Evolutionary conservation across 345 rosid species (phyloP).

Genomic region (Rhodamnia rubescens): DNA sequence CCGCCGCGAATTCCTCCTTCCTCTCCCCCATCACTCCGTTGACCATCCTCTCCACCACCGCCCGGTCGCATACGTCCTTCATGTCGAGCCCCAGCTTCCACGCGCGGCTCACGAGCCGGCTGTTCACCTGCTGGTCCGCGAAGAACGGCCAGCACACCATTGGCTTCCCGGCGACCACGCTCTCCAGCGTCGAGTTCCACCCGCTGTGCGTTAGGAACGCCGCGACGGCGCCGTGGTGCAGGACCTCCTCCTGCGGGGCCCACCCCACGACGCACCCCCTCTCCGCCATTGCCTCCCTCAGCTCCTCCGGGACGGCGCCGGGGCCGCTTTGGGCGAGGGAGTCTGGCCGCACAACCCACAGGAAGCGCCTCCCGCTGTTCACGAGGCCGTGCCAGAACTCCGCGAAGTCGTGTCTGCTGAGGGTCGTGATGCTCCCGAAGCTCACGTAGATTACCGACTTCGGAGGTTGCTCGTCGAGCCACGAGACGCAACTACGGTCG

Average conservation of each 20-base stretch:
- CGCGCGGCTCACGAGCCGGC: conserved; percentile 38
- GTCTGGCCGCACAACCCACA: conserved; percentile 31
- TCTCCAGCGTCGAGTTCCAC: conserved; percentile 79
- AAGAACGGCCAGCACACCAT: conserved; percentile 66
- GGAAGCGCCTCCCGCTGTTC: conserved; percentile 21
- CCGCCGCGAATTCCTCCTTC: conserved; percentile 22
- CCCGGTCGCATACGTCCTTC: conserved; percentile 48
- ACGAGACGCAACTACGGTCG: conserved; percentile 21
- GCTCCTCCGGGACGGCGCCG: conserved; percentile 4
- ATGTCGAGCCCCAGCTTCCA: conserved; percentile 67
- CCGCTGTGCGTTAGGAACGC: conserved; percentile 65
- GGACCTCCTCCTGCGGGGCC: conserved; percentile 39
- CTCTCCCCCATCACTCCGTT: conserved; percentile 44
- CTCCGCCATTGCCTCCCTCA: background rate
- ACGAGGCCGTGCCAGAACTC: conserved; percentile 37
- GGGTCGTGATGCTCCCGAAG: conserved; percentile 26
- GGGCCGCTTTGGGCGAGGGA: background rate
- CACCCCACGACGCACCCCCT: conserved; percentile 16
- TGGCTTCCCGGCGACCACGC: conserved; percentile 45
- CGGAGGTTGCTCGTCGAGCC: conserved; percentile 32
- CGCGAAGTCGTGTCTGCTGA: conserved; percentile 13
- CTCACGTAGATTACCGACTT: conserved; percentile 30
- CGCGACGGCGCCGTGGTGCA: conserved; percentile 36
- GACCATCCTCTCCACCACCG: conserved; percentile 38
- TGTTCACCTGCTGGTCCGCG: conserved; percentile 51